Base-by-base conservation (phyloP, 1,284 basidiomycete species). In the Boletus mariae region DNA sequence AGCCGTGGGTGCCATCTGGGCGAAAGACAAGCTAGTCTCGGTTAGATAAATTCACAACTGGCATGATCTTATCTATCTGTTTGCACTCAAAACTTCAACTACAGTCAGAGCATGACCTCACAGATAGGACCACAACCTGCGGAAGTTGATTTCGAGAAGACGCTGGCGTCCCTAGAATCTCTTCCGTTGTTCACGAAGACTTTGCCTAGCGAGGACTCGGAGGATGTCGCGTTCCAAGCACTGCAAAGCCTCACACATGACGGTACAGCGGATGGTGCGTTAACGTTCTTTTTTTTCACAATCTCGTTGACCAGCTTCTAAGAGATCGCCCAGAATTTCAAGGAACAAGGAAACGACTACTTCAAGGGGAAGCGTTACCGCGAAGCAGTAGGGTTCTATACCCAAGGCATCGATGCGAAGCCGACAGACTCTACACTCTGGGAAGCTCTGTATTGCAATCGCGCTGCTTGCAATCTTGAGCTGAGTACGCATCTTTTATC, bases 301-400 rank as follows among this genome's bases (percentile, higher is more conserved):
- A 12, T 9, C 3, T 50, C 52, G 26, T 44, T 60, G 46, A 57
- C 48, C 35, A 20, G 32, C 48, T 23, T 34, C 29, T 26, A 61
- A 96, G 96, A 99, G 70, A 79, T 93, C 59, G 93, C 95, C 0
- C 77, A 83, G 57, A 95, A 92, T 68, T 98, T 98, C 73, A 98
- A 98, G 71, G 83, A 91, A 51, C 93, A 98, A 69, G 96, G 94
- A 3, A 98, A 98, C 69, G 92, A 94, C 53, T 94, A 97, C 64
- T 98, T 92, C 74, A 85, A 84, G 57, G 87, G 87, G 23, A 92
- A 90, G 67, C 82, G 92, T 45, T 92, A 85, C 71, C 80, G 87
- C 29, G 95, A 99, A 68, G 96, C 96, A 2, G 60, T 87, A 10
- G 83, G 84, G 0, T 98, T 98, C 67, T 99, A 98, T 70, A 86